phyloP scores from a whole-genome alignment of 139 green algal species.

The Edaphochlamys debaryana region DNA sequence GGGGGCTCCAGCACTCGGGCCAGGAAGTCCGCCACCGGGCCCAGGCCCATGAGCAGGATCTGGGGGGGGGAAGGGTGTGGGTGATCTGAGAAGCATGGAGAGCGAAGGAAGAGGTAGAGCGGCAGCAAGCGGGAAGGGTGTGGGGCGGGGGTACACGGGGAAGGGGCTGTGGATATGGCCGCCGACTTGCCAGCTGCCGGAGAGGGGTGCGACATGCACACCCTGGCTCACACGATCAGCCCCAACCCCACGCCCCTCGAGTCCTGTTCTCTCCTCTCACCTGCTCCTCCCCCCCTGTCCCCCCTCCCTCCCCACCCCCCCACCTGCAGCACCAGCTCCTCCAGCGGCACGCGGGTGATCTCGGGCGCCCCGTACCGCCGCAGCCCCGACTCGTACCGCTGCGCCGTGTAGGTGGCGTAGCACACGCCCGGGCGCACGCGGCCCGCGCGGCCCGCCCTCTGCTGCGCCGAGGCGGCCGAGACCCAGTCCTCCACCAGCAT shows the following conservation, averaged over 20 bases:
- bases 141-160: no score
- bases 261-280: not conserved
- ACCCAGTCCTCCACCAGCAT: constrained; percentile 89
- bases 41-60: constrained; percentile 86
- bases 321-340: constrained; percentile 92
- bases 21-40: constrained; percentile 77
- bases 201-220: no score
- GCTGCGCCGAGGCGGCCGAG: constrained; percentile 47
- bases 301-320: not conserved
- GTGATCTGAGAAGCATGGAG: no score
- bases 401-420: constrained; percentile 84
- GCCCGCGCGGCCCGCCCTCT: constrained; percentile 83
- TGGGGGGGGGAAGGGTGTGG: constrained; percentile 41
- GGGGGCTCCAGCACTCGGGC: constrained; percentile 80
- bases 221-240: no score
- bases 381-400: constrained; percentile 82
- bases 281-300: not conserved
- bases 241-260: no score
- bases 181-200: no score
- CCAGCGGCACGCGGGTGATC: constrained; percentile 91
- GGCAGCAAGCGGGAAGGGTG: no score
- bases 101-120: not conserved
- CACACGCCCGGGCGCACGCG: constrained; percentile 87
- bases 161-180: no score
- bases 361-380: constrained; percentile 83